Conservation (phyloP, 1,139 yeast genomes). For the Geotrichum australiense region DNA sequence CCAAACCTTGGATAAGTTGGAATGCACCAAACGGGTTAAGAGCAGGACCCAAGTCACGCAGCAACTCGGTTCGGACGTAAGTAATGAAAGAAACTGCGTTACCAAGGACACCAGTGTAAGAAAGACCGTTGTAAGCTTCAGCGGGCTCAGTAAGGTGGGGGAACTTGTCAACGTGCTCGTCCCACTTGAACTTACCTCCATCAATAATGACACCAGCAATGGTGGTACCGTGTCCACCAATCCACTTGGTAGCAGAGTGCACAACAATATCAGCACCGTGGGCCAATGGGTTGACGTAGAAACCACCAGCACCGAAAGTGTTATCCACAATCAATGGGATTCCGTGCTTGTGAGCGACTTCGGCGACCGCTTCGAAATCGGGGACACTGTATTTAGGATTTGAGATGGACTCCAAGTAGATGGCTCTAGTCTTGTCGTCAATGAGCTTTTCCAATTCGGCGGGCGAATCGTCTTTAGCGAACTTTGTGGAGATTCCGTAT, state of each 20-base stretch:
- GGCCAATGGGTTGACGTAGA: constrained; percentile 72
- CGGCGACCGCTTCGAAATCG: constrained; percentile 71
- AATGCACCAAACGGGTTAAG: constrained; percentile 86
- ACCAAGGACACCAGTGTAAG: constrained; percentile 76
- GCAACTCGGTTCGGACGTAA: constrained; percentile 74
- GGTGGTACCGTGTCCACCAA: constrained; percentile 96
- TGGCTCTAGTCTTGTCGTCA: constrained; percentile 82
- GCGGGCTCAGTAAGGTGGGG: constrained; percentile 89
- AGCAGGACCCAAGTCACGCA: constrained; percentile 89
- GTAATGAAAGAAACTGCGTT: constrained; percentile 63
- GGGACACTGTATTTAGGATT: constrained; percentile 93
- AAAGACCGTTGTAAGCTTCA: constrained; percentile 87
- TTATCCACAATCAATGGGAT: constrained; percentile 92
- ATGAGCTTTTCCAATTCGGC: constrained; percentile 64
- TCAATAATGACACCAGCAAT: constrained; percentile 89
- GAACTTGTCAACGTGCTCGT: constrained; percentile 69
- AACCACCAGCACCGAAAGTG: constrained; percentile 98
- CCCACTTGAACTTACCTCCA: constrained; percentile 90
- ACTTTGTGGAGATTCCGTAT: constrained; percentile 76
- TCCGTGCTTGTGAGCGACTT: constrained; percentile 80
- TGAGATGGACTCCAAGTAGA: constrained; percentile 86
- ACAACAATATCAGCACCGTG: constrained; percentile 81
- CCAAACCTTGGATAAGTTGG: constrained; percentile 82
- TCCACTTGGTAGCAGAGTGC: constrained; percentile 97
- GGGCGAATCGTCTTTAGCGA: constrained; percentile 68